A percentile compares a stretch with the other conserved stretches of the same genome.
Conservation (phyloP, 768 basidiomycete genomes). For the Termitomyces sp. region DNA sequence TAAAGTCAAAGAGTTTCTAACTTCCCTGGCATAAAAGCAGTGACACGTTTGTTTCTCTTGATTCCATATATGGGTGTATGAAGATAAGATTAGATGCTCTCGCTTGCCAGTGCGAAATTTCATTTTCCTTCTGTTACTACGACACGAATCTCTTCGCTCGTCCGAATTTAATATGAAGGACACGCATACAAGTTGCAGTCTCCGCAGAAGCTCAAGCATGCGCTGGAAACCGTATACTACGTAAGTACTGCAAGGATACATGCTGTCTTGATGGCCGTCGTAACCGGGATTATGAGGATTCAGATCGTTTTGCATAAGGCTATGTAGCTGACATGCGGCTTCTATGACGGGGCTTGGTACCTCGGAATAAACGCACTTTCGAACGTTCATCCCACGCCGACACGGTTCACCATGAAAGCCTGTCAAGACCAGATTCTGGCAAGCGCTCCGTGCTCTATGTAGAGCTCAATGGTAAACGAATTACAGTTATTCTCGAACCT, state of each 20-base stretch:
- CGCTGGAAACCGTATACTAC: neutral
- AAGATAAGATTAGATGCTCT: neutral
- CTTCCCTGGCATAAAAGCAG: too few species aligned
- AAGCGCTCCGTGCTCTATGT: too few species aligned
- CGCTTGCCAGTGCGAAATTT: neutral
- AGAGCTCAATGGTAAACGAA: neutral
- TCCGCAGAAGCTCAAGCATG: neutral
- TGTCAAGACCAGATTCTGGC: too few species aligned
- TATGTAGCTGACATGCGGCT: neutral
- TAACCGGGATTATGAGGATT: neutral
- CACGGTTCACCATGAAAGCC: neutral
- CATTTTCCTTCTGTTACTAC: neutral
- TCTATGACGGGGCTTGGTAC: neutral
- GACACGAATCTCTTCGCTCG: neutral
- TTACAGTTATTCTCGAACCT: neutral
- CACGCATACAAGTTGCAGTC: neutral
- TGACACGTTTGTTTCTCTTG: neutral
- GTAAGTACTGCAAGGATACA: neutral
- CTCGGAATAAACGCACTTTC: neutral
- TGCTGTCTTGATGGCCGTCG: neutral
- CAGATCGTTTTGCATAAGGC: neutral
- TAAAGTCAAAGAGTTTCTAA: too few species aligned
- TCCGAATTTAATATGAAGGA: too few species aligned
- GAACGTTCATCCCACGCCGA: neutral
- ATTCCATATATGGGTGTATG: neutral